Base-by-base conservation (phyloP, 2,329 filamentous ascomycete genomes). In the Eutypella sp. region DNA sequence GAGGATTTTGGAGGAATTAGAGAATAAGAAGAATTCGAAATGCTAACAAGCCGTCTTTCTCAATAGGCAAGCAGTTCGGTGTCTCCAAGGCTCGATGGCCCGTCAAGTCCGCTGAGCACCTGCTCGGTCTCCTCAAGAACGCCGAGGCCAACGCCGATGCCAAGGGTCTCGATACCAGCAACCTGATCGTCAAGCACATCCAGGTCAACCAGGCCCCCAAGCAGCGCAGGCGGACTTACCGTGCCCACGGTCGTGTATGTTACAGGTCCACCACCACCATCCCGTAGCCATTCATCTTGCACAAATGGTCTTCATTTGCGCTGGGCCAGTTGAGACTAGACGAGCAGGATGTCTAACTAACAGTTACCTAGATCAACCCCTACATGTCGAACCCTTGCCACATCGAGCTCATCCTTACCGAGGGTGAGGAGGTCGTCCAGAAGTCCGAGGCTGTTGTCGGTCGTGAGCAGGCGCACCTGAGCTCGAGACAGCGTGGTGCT, bases 321-420 rank as follows among this genome's bases (percentile, higher is more conserved):
- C n/a, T n/a, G n/a, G n/a, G n/a, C 2, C 34, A 11, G 6, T 5
- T n/a, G 18, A 19, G 20, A 39, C n/a, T 11, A 15, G 13, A 7
- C 7, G 4, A 11, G 36, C 6, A 24, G 20, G 11, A 19, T 22
- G 13, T 5, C 11, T 19, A 39, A 16, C 60, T 70, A 59, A 69
- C 51, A 44, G 40, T 11, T 23, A 36, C 44, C 36, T 52, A 96
- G 91, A 99, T 99, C 81, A 99, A 99, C 86, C 93, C 93, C 57
- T 99, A 97, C 85, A 97, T 99, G 95, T 96, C 91, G 63, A 95
- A 95, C 85, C 93, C 93, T 63, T 99, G 92, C 88, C 93, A 99
- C 86, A 96, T 99, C 75, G 95, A 99, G 82, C 81, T 99, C 67
- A 99, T 99, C 84, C 84, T 99, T 65, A 96, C 92, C 69, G 95